Evolutionary conservation across 768 basidiomycete species (phyloP).

Genomic region (Lactarius pseudohatsudake): DNA sequence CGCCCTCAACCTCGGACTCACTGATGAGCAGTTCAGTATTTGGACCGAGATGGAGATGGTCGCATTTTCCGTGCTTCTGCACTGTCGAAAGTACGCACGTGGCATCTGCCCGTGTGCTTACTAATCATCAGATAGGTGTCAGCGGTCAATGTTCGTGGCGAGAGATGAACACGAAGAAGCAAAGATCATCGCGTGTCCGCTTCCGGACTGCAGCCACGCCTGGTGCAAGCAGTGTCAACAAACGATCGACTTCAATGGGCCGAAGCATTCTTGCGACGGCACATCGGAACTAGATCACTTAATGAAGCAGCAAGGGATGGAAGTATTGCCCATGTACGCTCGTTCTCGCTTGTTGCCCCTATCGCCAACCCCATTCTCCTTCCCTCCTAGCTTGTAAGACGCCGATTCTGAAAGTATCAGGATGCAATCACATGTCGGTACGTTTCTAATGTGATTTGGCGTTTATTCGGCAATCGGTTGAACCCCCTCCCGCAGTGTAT

Average conservation of each 20-base stretch:
- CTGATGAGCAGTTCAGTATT: conserved; percentile 41
- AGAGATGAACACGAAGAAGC: conserved; percentile 33
- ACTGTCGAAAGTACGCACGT: conserved; percentile 50
- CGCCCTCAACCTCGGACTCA: conserved; percentile 48
- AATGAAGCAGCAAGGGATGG: conserved; percentile 37
- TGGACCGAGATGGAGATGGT: conserved; percentile 50
- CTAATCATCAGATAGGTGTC: conserved; percentile 24
- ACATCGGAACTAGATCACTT: conserved; percentile 35
- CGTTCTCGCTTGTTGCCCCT: too few relatives aligned
- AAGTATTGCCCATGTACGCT: conserved; percentile 38
- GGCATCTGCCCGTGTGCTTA: neutral
- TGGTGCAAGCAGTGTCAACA: conserved; percentile 39
- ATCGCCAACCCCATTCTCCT: too few relatives aligned
- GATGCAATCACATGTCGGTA: conserved; percentile 62
- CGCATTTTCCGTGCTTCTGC: conserved; percentile 43
- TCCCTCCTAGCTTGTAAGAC: conserved; percentile 44
- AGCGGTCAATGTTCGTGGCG: conserved; percentile 33
- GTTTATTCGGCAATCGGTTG: neutral
- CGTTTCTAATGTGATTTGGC: conserved; percentile 30
- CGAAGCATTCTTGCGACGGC: conserved; percentile 37
- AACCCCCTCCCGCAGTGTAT: conserved; percentile 43
- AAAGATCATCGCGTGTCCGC: conserved; percentile 33
- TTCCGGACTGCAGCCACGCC: conserved; percentile 33
- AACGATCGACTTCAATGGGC: conserved; percentile 29
- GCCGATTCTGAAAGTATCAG: conserved; percentile 50